Evolutionary conservation across 768 basidiomycete genomes (phyloP), one percentile per base, ranked within the genome.

Genomic region (Boletus pseudo-olivaceus): DNA sequence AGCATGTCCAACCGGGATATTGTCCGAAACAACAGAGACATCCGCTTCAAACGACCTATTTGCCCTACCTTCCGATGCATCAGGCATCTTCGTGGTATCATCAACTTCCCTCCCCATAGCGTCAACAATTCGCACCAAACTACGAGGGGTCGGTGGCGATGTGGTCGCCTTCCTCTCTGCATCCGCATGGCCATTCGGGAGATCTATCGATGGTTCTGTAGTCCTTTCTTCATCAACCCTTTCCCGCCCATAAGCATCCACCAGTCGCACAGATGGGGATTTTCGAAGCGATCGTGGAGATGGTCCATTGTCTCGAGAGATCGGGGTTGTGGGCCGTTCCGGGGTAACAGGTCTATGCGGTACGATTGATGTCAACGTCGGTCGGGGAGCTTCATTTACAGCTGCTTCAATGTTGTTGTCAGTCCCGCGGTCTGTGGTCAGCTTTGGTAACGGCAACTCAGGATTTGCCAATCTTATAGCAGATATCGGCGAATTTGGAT

Each of bases 201-300:
- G 45, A 29, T 46, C 30, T 23, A 34, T 34, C 35, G 17, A 26
- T 38, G 50, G 10, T 20, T 23, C 46, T 19, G 23, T 37, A 41
- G 39, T 20, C 10, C 34, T 42, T 56, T 64, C 56, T 52, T 62
- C 56, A 15, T 59, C 46, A 47, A 47, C 41, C 57, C 71, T 68
- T 64, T 82, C 78, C 40, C 81, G 73, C 9, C 88, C 88, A 65
- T 80, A 90, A 8, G 83, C 85, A 69, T 91, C 88, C 27, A 90
- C 72, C n/a, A 90, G 63, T 26, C 86, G 80, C 34, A 90, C 76
- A 46, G 74, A 74, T 7, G 80, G 76, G 0, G 78, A 75, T 65
- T 77, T 82, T 20, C 78, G 75, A 41, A 73, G 70, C 39, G 72
- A 73, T 32, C 69, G 73, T 39, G 68, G 66, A 43, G 57, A 67